Percentiles rank a stretch among this genome's conserved stretches.
Conservation (phyloP, 192 early-diverging fungal species). For the Irineochytrium annulatum region DNA sequence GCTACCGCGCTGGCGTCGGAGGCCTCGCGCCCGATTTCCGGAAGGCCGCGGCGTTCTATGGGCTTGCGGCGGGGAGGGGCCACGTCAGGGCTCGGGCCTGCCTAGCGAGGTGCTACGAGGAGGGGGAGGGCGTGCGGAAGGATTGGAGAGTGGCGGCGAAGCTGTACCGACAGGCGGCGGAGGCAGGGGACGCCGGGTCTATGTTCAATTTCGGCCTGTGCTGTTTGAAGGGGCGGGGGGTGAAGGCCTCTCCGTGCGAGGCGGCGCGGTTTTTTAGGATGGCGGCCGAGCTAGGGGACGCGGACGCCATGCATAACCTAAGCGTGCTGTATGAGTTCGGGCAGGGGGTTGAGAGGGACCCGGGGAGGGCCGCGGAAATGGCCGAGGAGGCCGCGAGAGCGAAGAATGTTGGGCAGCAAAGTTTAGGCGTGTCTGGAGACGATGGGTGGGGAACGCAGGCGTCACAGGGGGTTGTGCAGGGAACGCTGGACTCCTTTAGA, state of each 20-base stretch:
- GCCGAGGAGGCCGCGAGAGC: too few relatives aligned
- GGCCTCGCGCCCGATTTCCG: neutral
- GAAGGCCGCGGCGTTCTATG: neutral
- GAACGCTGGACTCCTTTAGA: too few relatives aligned
- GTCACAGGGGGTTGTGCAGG: too few relatives aligned
- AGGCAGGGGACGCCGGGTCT: neutral
- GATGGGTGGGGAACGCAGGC: too few relatives aligned
- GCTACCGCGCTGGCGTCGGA: too few relatives aligned
- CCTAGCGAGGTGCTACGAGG: neutral
- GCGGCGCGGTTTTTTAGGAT: too few relatives aligned
- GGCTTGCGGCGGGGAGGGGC: conserved; percentile 1
- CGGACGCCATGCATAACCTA: too few relatives aligned
- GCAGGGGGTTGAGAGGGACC: neutral
- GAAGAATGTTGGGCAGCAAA: too few relatives aligned
- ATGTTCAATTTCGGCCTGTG: conserved; percentile 3
- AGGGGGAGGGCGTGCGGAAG: conserved; percentile 2
- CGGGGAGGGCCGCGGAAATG: neutral
- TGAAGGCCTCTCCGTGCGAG: too few relatives aligned
- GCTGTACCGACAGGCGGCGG: neutral
- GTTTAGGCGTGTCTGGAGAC: too few relatives aligned
- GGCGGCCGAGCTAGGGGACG: too few relatives aligned
- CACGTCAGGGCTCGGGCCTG: neutral
- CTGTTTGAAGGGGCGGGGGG: conserved; percentile 2
- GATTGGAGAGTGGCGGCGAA: neutral
- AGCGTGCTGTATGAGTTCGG: neutral